Percentiles rank a stretch among this genome's conserved stretches.
Evolutionary conservation across 1,284 basidiomycete genomes (phyloP).

Genomic region (Boletus mariae): DNA sequence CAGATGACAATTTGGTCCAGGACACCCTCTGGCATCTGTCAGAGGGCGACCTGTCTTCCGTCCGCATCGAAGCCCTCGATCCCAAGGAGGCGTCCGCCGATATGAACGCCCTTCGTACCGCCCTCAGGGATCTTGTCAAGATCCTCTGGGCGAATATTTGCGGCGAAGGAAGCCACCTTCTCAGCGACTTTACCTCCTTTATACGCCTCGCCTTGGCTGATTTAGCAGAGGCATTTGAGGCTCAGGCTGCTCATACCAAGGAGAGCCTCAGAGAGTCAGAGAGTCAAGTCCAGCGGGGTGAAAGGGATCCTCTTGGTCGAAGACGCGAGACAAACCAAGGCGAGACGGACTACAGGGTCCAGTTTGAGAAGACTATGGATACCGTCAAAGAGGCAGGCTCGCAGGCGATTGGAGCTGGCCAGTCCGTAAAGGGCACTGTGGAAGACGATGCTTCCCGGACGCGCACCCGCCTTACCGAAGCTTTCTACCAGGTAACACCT

Average conservation of each 20-base stretch:
- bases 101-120: slow-evolving; percentile 42
- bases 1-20: slow-evolving; percentile 61
- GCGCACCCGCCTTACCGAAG: slow-evolving; percentile 41
- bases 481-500: slow-evolving; percentile 47
- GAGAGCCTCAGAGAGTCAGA: slow-evolving; percentile 51
- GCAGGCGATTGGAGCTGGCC: slow-evolving; percentile 50
- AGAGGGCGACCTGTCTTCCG: slow-evolving; percentile 44
- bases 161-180: slow-evolving; percentile 49
- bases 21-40: slow-evolving; percentile 59
- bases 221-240: slow-evolving; percentile 53
- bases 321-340: slow-evolving; percentile 44
- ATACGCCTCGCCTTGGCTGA: slow-evolving; percentile 59
- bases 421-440: slow-evolving; percentile 38
- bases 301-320: slow-evolving; percentile 53
- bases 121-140: slow-evolving; percentile 48
- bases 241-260: slow-evolving; percentile 47
- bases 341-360: slow-evolving; percentile 39
- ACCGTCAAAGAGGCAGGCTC: slow-evolving; percentile 54
- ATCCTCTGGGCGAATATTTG: slow-evolving; percentile 51
- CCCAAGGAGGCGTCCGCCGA: slow-evolving; percentile 48
- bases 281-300: slow-evolving; percentile 52
- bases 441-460: slow-evolving; percentile 45
- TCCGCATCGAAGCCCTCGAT: slow-evolving; percentile 36
- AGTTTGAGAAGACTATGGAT: slow-evolving; percentile 65
- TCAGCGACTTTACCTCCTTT: slow-evolving; percentile 62